Conservation (phyloP, 1,139 yeast genomes). For the Diutina sp. region DNA sequence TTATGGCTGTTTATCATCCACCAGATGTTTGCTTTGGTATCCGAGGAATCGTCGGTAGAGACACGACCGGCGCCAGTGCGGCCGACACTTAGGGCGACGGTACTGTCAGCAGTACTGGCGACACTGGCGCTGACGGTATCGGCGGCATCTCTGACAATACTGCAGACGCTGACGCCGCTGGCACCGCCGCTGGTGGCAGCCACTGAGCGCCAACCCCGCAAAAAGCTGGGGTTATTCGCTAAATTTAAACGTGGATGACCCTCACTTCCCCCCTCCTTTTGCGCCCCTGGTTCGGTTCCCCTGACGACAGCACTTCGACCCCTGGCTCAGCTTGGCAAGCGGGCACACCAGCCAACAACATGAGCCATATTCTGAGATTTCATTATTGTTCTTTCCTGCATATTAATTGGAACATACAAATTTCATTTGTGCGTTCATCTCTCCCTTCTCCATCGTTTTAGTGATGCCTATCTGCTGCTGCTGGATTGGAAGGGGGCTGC, state of each 20-base stretch:
- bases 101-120: neutral
- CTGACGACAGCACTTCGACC: neutral
- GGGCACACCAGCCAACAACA: too few relatives aligned
- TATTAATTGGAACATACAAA: too few relatives aligned
- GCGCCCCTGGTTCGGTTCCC: neutral
- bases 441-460: too few relatives aligned
- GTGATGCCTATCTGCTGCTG: too few relatives aligned
- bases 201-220: neutral
- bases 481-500: neutral
- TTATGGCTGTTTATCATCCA: slow-evolving; percentile 10
- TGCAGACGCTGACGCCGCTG: neutral
- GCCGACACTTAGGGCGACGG: neutral
- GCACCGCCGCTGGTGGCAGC: neutral
- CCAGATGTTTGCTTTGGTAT: slow-evolving; percentile 6
- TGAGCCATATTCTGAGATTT: too few relatives aligned
- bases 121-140: neutral
- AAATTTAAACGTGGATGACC: neutral
- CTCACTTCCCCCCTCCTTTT: too few relatives aligned
- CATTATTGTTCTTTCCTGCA: neutral
- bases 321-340: neutral
- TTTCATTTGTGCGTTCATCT: too few relatives aligned
- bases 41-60: neutral
- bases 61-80: neutral
- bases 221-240: neutral
- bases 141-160: neutral